Percentiles rank a stretch among this genome's conserved stretches.
phyloP scores from a whole-genome alignment of 306 rosid genomes.

The Castanea crenata region DNA sequence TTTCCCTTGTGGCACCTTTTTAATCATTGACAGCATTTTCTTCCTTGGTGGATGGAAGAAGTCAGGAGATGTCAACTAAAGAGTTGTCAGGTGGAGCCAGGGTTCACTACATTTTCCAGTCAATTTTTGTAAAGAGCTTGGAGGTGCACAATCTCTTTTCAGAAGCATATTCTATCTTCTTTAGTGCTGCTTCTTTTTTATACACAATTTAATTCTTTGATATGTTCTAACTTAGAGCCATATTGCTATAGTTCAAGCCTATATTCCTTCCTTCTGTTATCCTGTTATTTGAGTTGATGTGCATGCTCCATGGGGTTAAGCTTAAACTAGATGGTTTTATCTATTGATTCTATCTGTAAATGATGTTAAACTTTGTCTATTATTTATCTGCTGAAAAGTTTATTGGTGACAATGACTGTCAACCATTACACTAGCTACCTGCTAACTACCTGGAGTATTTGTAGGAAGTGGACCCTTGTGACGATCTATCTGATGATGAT shows the following conservation, averaged over 20 bases:
- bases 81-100: slow-evolving; percentile 48
- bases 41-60: slow-evolving; percentile 43
- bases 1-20: neutral
- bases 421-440: neutral
- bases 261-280: neutral
- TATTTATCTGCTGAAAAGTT: neutral
- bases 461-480: slow-evolving; percentile 50
- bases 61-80: slow-evolving; percentile 30
- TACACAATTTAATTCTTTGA: neutral
- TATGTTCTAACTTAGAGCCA: neutral
- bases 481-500: slow-evolving; percentile 37
- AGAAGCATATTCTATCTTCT: neutral
- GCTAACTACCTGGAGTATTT: slow-evolving; percentile 5
- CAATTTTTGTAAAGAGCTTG: slow-evolving; percentile 48
- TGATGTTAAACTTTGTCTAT: neutral
- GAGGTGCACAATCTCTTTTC: slow-evolving; percentile 25
- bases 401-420: neutral
- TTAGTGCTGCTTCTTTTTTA: neutral
- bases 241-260: neutral
- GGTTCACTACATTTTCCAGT: slow-evolving; percentile 45
- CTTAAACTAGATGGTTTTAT: neutral
- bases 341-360: neutral
- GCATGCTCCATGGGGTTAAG: slow-evolving; percentile 4
- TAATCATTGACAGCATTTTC: slow-evolving; percentile 30
- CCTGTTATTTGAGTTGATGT: neutral